Conservation (phyloP, 176 grass and related monocot species). For the Rhynchospora tenuis region DNA sequence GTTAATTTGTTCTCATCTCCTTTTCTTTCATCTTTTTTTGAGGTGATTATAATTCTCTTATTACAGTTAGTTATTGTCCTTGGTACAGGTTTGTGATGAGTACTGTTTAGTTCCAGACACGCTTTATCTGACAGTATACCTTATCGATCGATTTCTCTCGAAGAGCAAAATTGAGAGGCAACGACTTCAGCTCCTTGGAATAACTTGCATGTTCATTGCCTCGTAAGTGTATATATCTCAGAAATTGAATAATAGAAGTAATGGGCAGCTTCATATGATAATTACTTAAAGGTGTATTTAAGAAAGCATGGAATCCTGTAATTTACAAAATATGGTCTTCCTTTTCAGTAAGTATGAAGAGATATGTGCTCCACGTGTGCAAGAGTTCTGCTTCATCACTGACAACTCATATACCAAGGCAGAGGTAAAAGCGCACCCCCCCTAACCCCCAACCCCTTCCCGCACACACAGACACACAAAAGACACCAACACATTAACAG, state of each 20-base stretch:
- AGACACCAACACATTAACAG: neutral
- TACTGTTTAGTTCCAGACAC: slow-evolving; percentile 88
- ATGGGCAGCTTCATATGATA: neutral
- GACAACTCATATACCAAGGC: slow-evolving; percentile 61
- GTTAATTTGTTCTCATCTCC: slow-evolving; percentile 1
- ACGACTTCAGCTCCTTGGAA: slow-evolving; percentile 76
- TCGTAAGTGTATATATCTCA: slow-evolving; percentile 52
- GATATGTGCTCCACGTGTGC: slow-evolving; percentile 52
- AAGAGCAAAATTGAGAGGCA: slow-evolving; percentile 56
- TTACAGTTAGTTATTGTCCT: neutral
- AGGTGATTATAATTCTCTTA: neutral
- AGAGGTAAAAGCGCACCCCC: slow-evolving; percentile 43
- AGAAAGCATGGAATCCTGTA: neutral
- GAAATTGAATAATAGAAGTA: neutral
- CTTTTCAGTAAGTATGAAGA: slow-evolving; percentile 91
- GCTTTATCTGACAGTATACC: slow-evolving; percentile 74
- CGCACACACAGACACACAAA: neutral
- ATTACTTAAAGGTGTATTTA: neutral
- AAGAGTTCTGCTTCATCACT: slow-evolving; percentile 86
- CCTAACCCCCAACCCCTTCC: neutral
- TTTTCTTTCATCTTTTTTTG: neutral
- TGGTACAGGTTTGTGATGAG: slow-evolving; percentile 80
- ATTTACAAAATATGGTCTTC: neutral
- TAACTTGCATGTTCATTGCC: slow-evolving; percentile 92
- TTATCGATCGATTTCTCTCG: slow-evolving; percentile 79